phyloP scores from a whole-genome alignment of 768 basidiomycete genomes.

The Gymnopilus dilepis region DNA sequence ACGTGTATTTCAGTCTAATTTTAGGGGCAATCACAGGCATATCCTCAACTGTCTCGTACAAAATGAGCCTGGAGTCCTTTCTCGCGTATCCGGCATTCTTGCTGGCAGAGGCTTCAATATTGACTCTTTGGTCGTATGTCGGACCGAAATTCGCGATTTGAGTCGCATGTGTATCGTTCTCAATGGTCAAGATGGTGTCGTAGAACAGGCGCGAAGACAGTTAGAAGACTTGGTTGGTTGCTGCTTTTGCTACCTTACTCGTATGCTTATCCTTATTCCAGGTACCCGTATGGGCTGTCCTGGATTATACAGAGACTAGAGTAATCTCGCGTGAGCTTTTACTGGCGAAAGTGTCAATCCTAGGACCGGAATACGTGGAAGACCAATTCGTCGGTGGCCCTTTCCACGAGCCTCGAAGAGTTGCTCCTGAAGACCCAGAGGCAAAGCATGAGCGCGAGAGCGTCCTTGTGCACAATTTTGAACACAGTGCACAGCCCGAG shows the following conservation, averaged over 20 bases:
- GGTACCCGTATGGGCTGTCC: slow-evolving; percentile 99
- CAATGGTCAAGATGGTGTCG: slow-evolving; percentile 94
- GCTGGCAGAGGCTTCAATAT: slow-evolving; percentile 98
- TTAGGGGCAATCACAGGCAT: slow-evolving; percentile 61
- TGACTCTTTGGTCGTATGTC: slow-evolving; percentile 97
- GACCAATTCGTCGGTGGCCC: slow-evolving; percentile 88
- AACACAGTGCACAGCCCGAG: slow-evolving; percentile 55
- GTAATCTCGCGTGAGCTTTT: slow-evolving; percentile 93
- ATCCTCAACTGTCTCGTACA: slow-evolving; percentile 97
- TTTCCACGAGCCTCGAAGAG: slow-evolving; percentile 73
- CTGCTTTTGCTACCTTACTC: not conserved
- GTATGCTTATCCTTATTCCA: slow-evolving; percentile 32
- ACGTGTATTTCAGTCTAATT: slow-evolving; percentile 15
- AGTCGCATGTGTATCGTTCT: slow-evolving; percentile 98
- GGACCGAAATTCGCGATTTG: slow-evolving; percentile 95
- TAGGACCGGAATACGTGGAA: slow-evolving; percentile 96
- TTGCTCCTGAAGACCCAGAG: slow-evolving; percentile 30
- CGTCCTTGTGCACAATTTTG: slow-evolving; percentile 77
- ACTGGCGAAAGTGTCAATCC: slow-evolving; percentile 95
- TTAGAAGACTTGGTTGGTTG: slow-evolving; percentile 90
- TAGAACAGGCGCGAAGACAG: slow-evolving; percentile 95
- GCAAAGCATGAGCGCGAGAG: slow-evolving; percentile 75
- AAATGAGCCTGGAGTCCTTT: slow-evolving; percentile 99
- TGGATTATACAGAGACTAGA: slow-evolving; percentile 94
- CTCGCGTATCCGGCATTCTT: slow-evolving; percentile 95